Percentiles rank a stretch among this genome's conserved stretches.
Evolutionary conservation across 768 basidiomycete species (phyloP).

Genomic region (Rickenella mellea): DNA sequence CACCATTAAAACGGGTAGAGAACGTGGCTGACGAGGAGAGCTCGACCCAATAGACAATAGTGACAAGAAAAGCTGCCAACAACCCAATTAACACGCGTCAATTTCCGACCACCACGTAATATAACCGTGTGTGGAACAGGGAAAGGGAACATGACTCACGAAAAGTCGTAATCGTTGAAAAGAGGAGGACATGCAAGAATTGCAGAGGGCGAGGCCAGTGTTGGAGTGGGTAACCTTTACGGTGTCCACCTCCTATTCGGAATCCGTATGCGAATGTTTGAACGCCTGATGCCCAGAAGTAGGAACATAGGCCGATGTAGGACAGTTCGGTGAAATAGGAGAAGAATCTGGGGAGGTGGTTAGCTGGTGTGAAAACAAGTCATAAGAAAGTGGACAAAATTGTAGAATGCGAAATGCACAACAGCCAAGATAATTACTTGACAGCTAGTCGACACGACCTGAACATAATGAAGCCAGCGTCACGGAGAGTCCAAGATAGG

Average conservation of each 20-base stretch:
- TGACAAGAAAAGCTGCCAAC: slow-evolving; percentile 58
- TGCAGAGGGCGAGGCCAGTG: slow-evolving; percentile 48
- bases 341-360: slow-evolving; percentile 33
- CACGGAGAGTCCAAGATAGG: no score
- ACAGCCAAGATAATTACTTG: no score
- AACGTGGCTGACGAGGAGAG: slow-evolving; percentile 36
- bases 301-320: slow-evolving; percentile 52
- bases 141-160: slow-evolving; percentile 32
- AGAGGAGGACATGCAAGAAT: slow-evolving; percentile 44
- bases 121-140: not conserved
- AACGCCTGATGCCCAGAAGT: slow-evolving; percentile 48
- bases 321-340: slow-evolving; percentile 59
- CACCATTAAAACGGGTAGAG: slow-evolving; percentile 18
- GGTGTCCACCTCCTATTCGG: slow-evolving; percentile 9
- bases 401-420: no score
- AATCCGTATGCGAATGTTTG: slow-evolving; percentile 39
- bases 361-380: slow-evolving; percentile 1
- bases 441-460: no score
- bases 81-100: no score
- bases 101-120: no score
- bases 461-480: no score
- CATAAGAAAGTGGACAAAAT: not conserved
- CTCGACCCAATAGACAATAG: slow-evolving; percentile 53
- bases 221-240: slow-evolving; percentile 44
- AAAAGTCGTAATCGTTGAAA: slow-evolving; percentile 40